Conservation (phyloP, 495 filamentous ascomycete genomes). For the Lasiosphaeria miniovina region DNA sequence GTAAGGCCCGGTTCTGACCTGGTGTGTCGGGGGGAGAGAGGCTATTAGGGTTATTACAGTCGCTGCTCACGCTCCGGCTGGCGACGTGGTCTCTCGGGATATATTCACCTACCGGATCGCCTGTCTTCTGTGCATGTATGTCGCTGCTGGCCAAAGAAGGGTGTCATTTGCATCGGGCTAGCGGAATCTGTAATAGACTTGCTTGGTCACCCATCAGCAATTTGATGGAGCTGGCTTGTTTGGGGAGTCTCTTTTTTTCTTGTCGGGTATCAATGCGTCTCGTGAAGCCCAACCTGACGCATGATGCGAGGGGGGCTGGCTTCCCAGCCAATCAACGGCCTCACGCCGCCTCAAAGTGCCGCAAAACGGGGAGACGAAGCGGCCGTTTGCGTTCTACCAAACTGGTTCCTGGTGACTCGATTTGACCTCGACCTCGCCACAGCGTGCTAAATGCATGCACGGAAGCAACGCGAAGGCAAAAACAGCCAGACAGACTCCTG, state of each 20-base stretch:
- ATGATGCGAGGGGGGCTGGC: conserved; percentile 10
- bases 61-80: neutral
- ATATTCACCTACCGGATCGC: conserved; percentile 19
- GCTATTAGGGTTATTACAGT: neutral
- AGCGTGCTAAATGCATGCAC: conserved; percentile 2
- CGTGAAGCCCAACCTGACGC: conserved; percentile 26
- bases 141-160: conserved; percentile 2
- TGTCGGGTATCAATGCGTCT: conserved; percentile 39
- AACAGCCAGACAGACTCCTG: neutral
- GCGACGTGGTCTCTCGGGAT: conserved; percentile 13
- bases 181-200: conserved; percentile 11
- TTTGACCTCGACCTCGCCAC: neutral
- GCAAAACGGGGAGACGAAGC: conserved; percentile 4
- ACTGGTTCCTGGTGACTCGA: neutral
- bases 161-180: conserved; percentile 17
- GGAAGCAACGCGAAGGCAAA: neutral
- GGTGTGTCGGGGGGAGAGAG: neutral
- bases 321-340: conserved; percentile 25
- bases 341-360: neutral
- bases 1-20: neutral
- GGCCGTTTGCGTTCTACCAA: conserved; percentile 9
- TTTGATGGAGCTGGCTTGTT: conserved; percentile 15
- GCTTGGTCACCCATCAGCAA: conserved; percentile 11
- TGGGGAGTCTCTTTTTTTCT: conserved; percentile 2
- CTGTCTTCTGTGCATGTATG: neutral